Percentiles rank a stretch among this genome's conserved stretches.
Evolutionary conservation across 352 stramenopile species (phyloP).

Genomic region (Pythium volutum): DNA sequence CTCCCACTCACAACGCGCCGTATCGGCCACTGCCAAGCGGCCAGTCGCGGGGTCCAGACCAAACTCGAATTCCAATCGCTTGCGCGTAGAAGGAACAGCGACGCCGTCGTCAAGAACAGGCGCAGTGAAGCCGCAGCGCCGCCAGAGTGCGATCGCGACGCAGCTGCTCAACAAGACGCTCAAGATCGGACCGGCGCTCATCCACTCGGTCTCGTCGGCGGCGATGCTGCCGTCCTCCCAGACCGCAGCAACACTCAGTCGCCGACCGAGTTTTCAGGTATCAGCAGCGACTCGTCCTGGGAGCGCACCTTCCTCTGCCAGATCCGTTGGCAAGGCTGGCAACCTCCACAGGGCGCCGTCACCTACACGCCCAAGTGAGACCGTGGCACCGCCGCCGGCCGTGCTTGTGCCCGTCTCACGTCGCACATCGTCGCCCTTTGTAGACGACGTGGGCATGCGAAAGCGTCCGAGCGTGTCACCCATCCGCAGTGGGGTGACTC

Average conservation of each 20-base stretch:
- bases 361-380: not conserved
- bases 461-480: conserved; percentile 53
- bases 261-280: conserved; percentile 15
- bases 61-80: no score
- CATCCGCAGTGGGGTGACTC: conserved; percentile 30
- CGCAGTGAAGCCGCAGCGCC: not conserved
- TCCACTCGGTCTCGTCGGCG: conserved; percentile 12
- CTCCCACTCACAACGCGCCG: no score
- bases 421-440: conserved; percentile 50
- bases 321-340: conserved; percentile 9
- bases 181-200: conserved; percentile 15
- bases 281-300: no score
- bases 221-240: conserved; percentile 1
- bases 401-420: conserved; percentile 60
- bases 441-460: conserved; percentile 34
- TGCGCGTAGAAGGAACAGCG: no score
- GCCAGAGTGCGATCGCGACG: conserved; percentile 23
- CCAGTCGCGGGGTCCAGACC: no score
- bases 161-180: conserved; percentile 24
- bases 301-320: not conserved
- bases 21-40: no score
- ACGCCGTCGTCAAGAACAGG: not conserved
- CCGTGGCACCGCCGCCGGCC: conserved; percentile 16
- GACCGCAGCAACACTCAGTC: not conserved
- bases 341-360: not conserved